A percentile compares a stretch with the other conserved stretches of the same genome.
Conservation (phyloP, 345 rosid species). For the Hibiscus mutabilis region DNA sequence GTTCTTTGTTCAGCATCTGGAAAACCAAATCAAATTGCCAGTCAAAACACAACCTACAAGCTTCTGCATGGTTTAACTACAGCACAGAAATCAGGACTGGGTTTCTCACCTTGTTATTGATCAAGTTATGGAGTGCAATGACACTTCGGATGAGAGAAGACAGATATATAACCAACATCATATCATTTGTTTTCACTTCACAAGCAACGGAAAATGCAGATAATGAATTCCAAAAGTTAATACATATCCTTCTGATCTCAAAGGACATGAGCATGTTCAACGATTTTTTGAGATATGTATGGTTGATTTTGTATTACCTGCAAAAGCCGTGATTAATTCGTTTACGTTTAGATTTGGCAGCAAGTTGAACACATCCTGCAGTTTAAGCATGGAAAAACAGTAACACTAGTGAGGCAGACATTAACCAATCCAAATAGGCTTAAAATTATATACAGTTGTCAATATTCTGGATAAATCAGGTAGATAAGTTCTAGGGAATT, state of each 20-base stretch:
- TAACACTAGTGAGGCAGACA: neutral
- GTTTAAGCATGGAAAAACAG: conserved; percentile 3
- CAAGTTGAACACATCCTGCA: conserved; percentile 85
- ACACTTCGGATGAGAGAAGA: conserved; percentile 65
- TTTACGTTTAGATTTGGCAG: conserved; percentile 69
- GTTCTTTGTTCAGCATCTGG: conserved; percentile 87
- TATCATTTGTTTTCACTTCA: conserved; percentile 71
- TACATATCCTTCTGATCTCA: neutral
- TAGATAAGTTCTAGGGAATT: neutral
- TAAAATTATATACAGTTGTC: neutral
- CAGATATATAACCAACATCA: conserved; percentile 71
- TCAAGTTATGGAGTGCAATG: conserved; percentile 91
- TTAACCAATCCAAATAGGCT: neutral
- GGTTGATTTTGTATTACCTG: conserved; percentile 40
- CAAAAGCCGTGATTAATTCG: conserved; percentile 64
- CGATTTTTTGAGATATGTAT: neutral
- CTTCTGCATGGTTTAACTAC: neutral
- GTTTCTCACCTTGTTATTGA: conserved; percentile 74
- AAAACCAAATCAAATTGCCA: conserved; percentile 3
- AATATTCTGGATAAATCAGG: neutral
- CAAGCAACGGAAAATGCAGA: neutral
- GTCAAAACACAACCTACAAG: neutral
- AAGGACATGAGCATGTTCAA: neutral
- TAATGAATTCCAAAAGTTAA: neutral
- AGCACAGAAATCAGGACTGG: neutral